Evolutionary conservation across 2,329 filamentous ascomycete genomes (phyloP).

Genomic region (Tolypocladium ophioglossoides): DNA sequence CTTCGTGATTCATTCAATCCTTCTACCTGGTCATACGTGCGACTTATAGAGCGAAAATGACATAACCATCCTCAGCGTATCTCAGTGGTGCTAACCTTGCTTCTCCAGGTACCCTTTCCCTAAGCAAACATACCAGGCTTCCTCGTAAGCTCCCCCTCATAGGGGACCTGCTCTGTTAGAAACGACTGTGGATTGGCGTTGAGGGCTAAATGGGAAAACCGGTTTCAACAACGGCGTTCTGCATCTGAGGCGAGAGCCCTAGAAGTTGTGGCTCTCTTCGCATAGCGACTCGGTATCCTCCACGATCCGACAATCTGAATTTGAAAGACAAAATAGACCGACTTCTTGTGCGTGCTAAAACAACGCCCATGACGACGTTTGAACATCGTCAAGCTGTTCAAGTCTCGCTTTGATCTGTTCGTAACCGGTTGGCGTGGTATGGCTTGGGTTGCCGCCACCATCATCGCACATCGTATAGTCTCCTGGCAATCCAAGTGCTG

Average conservation of each 20-base stretch:
- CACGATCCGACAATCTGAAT: conserved; percentile 26
- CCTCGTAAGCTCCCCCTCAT: conserved; percentile 20
- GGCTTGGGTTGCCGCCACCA: not conserved
- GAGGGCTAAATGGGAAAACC: conserved; percentile 27
- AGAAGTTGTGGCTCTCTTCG: conserved; percentile 16
- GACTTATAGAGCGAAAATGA: not conserved
- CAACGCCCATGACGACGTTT: not conserved
- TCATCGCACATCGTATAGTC: not conserved
- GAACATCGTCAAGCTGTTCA: not conserved
- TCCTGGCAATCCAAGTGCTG: not conserved
- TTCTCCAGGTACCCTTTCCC: conserved; percentile 62
- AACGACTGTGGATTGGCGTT: conserved; percentile 29
- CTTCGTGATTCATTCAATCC: conserved; percentile 1
- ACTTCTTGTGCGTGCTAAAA: not conserved
- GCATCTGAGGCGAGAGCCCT: conserved; percentile 20
- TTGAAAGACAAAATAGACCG: conserved; percentile 11
- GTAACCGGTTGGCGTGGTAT: not conserved
- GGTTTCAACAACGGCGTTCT: conserved; percentile 46
- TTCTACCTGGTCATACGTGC: not conserved
- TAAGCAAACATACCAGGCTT: conserved; percentile 61
- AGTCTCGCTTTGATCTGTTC: not conserved
- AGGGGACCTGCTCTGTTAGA: conserved; percentile 4
- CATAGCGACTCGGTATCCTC: conserved; percentile 29
- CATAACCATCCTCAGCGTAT: not conserved
- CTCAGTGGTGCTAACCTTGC: conserved; percentile 2